These are phyloP conservation scores for Tulasnella sp. DNA, from an alignment of 768 basidiomycete species.

Conservation along the genomic window DNA sequence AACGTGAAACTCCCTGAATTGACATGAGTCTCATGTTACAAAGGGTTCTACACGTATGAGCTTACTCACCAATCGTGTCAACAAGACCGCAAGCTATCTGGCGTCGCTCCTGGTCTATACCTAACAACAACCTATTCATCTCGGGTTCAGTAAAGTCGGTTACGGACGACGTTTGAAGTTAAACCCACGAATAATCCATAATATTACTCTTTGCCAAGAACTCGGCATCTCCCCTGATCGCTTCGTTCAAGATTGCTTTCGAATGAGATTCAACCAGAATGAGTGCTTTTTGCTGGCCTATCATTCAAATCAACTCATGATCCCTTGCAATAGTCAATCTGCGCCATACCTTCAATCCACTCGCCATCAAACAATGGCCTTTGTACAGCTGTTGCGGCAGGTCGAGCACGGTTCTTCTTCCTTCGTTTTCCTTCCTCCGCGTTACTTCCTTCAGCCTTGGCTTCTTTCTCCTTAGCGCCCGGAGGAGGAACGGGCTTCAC, in stretches of 20 bases:
- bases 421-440: slow-evolving; percentile 2
- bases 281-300: slow-evolving; percentile 52
- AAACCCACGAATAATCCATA: slow-evolving; percentile 70
- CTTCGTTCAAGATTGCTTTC: slow-evolving; percentile 55
- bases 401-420: neutral
- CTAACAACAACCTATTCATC: slow-evolving; percentile 64
- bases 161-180: no score
- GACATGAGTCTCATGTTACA: neutral
- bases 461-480: neutral
- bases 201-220: slow-evolving; percentile 65
- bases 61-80: slow-evolving; percentile 66
- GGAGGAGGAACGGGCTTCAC: slow-evolving; percentile 36
- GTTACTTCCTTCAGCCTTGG: neutral
- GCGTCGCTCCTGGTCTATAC: slow-evolving; percentile 51
- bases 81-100: slow-evolving; percentile 68
- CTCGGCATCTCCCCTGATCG: slow-evolving; percentile 55
- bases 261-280: slow-evolving; percentile 60
- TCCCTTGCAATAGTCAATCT: neutral
- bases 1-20: slow-evolving; percentile 63
- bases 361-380: slow-evolving; percentile 69
- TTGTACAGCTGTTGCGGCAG: slow-evolving; percentile 26
- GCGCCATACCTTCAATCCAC: slow-evolving; percentile 70
- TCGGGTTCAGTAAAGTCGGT: no score
- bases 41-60: neutral
- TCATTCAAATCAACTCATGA: neutral